phyloP scores from a whole-genome alignment of 352 stramenopile species.

The Globisporangium cederbergense region DNA sequence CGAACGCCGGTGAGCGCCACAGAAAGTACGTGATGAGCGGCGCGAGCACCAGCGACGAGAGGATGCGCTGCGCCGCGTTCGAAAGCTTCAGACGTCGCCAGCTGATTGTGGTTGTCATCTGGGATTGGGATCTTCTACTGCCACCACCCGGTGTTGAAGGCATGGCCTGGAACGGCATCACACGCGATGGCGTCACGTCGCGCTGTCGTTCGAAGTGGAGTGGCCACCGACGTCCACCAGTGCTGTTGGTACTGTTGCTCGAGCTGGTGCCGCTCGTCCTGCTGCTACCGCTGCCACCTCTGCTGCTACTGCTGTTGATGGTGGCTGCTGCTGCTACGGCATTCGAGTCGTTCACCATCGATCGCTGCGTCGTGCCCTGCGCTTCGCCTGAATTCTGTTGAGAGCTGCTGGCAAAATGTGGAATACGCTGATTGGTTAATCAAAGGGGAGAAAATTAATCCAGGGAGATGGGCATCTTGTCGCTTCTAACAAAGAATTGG shows the following conservation, averaged over 20 bases:
- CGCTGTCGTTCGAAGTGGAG: not conserved
- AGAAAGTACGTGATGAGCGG: constrained; percentile 66
- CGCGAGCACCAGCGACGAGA: constrained; percentile 50
- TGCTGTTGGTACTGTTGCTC: not conserved
- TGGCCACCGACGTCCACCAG: not conserved
- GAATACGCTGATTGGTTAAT: too few relatives aligned
- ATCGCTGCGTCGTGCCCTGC: too few relatives aligned
- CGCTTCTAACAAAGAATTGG: not conserved
- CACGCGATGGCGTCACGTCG: not conserved
- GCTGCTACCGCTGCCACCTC: not conserved
- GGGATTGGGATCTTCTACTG: not conserved
- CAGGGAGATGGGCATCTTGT: not conserved
- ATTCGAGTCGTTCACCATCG: not conserved
- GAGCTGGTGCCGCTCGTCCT: not conserved
- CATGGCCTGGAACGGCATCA: not conserved
- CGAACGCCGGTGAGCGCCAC: constrained; percentile 58
- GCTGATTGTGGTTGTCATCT: not conserved
- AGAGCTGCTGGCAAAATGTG: too few relatives aligned
- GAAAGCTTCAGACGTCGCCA: constrained; percentile 18
- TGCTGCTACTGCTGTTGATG: not conserved
- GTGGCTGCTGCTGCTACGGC: not conserved
- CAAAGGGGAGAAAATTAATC: too few relatives aligned
- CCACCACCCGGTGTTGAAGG: not conserved
- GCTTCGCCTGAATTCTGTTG: too few relatives aligned
- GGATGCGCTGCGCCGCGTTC: constrained; percentile 61